Evolutionary conservation across 176 grass and related monocot genomes (phyloP), one percentile per base, ranked within the genome.

Genomic region (Avena insularis): DNA sequence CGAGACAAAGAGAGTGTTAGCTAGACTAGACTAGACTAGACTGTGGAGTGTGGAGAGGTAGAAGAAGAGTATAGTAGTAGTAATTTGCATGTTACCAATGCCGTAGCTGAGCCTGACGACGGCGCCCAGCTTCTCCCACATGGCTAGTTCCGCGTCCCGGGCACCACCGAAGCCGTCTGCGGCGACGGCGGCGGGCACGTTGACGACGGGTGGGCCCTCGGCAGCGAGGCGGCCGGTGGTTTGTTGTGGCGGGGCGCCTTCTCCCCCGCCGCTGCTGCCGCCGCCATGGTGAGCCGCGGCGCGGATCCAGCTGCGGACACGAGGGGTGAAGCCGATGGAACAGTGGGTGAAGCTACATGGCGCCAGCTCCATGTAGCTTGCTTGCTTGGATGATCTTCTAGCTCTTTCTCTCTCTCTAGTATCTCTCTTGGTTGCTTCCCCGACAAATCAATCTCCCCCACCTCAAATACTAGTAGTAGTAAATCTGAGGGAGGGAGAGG

Each of bases 71-170:
- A 33, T 2, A 33, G 31, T 33, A 33, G 31, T 33, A 33, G 31
- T 33, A 33, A 33, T 33, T 33, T 33, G 31, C 31, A 33, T 33
- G 31, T 33, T 33, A 8, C 43, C 43, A 67, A 98, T 86, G 83
- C 96, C 96, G 40, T 98, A 98, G 82, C 88, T 94, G 75, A 98
- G 93, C 82, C 96, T 76, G 20, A 98, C 93, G 45, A 98, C 87
- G 8, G 96, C 96, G 7, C 88, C 96, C 3, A 98, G 84, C 90
- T 85, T 92, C 56, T 98, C 96, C 96, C 91, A 95, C 76, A 93
- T 87, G 51, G 93, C 86, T 49, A 90, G 90, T 80, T 95, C 96
- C 2, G 96, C 89, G 21, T 95, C 93, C 3, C 89, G 59, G 13
- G 78, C 83, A 4, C 59, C 82, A 11, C 51, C 78, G 46, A 86